A percentile compares a stretch with the other conserved stretches of the same genome.
These are phyloP conservation scores for Jaapia argillacea DNA, from an alignment of 768 basidiomycete species.

Conservation along the genomic window DNA sequence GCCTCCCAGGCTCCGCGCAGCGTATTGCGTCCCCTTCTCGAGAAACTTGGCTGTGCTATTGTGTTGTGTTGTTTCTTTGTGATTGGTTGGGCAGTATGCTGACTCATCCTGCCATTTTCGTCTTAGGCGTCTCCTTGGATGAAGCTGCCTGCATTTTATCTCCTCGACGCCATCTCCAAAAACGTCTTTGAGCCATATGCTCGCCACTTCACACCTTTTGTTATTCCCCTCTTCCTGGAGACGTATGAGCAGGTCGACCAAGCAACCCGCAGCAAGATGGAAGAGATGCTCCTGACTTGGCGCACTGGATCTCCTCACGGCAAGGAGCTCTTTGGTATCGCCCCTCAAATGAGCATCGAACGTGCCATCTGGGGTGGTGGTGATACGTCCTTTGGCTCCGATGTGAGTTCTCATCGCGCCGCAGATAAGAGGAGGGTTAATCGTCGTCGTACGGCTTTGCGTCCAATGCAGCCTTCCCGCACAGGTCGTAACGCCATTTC, in stretches of 20 bases:
- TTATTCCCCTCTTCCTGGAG: constrained; percentile 77
- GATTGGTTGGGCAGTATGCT: constrained; percentile 38
- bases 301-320: constrained; percentile 73
- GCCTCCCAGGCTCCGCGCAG: background rate
- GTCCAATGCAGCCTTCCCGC: background rate
- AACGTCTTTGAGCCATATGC: constrained; percentile 93
- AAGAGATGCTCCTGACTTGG: constrained; percentile 97
- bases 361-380: constrained; percentile 69
- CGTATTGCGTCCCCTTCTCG: constrained; percentile 18
- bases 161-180: constrained; percentile 95
- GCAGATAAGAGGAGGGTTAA: background rate
- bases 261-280: constrained; percentile 85
- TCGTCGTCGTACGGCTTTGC: background rate
- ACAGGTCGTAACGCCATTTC: constrained; percentile 17
- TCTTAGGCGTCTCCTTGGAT: constrained; percentile 77
- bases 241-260: constrained; percentile 85
- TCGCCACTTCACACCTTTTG: constrained; percentile 70
- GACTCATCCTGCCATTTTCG: constrained; percentile 47
- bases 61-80: constrained; percentile 11
- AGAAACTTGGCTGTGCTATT: constrained; percentile 15
- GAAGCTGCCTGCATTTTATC: constrained; percentile 90
- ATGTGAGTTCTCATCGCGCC: constrained; percentile 22
- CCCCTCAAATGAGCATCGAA: constrained; percentile 78
- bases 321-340: constrained; percentile 76
- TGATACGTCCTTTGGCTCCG: constrained; percentile 20